These are phyloP conservation scores for Chlorophyllum brunneum DNA, from an alignment of 768 basidiomycete genomes.

Conservation along the genomic window DNA sequence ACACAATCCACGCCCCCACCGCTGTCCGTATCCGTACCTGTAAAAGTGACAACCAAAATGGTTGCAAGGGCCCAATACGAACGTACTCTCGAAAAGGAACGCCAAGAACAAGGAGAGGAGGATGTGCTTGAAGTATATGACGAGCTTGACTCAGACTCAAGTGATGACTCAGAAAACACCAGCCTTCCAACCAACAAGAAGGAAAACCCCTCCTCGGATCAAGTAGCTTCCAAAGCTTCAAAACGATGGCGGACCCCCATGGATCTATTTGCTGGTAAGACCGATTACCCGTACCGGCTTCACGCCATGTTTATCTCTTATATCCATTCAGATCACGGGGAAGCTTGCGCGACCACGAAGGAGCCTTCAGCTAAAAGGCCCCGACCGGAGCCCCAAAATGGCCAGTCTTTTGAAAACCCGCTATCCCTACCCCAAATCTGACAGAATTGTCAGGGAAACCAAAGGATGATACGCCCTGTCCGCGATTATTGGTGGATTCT, in stretches of 20 bases:
- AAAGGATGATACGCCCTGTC: no score
- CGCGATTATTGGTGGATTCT: not conserved
- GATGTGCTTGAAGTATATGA: slow-evolving; percentile 35
- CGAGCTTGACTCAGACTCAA: slow-evolving; percentile 26
- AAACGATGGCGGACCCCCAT: slow-evolving; percentile 51
- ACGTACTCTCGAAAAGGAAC: slow-evolving; percentile 47
- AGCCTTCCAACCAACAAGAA: slow-evolving; percentile 13
- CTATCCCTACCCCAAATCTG: no score
- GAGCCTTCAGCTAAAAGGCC: no score
- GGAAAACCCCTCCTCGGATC: not conserved
- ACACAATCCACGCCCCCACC: slow-evolving; percentile 20
- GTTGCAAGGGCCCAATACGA: slow-evolving; percentile 63
- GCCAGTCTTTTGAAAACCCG: no score
- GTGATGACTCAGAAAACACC: slow-evolving; percentile 18
- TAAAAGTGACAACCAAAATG: slow-evolving; percentile 72
- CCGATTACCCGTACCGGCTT: not conserved
- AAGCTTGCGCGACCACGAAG: slow-evolving; percentile 17
- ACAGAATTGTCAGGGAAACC: no score
- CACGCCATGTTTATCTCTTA: not conserved
- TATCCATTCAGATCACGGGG: slow-evolving; percentile 30
- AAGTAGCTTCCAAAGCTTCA: slow-evolving; percentile 9
- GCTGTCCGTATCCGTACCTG: slow-evolving; percentile 35
- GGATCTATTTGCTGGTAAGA: slow-evolving; percentile 68
- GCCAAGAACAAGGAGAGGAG: slow-evolving; percentile 39
- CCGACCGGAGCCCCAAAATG: no score